Percentiles rank a stretch among this genome's conserved stretches.
Conservation (phyloP, 768 basidiomycete genomes). For the Suillus hirtellus region DNA sequence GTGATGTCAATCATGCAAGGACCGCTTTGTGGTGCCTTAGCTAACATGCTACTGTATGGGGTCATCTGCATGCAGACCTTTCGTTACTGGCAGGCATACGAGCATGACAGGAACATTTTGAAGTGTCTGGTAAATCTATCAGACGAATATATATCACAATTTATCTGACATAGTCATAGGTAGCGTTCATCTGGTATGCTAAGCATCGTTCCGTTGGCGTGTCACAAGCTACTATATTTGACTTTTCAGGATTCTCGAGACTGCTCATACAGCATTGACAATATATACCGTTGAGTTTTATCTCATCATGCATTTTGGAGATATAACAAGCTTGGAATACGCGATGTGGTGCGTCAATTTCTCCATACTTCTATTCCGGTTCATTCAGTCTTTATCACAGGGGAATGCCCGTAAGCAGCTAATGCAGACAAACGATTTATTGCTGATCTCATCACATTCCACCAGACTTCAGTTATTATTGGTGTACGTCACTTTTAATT, state of each 20-base stretch:
- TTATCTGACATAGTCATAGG: constrained; percentile 9
- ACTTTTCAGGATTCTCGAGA: constrained; percentile 18
- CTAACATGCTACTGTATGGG: constrained; percentile 15
- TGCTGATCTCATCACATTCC: neutral
- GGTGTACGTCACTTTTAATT: constrained; percentile 13
- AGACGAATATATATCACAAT: neutral
- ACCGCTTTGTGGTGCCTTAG: constrained; percentile 16
- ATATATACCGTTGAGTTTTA: constrained; percentile 18
- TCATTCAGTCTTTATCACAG: constrained; percentile 2
- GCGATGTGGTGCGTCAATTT: constrained; percentile 17
- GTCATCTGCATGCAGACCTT: constrained; percentile 22
- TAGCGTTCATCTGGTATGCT: constrained; percentile 16
- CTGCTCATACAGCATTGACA: constrained; percentile 16
- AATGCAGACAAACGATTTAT: neutral
- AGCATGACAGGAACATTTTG: constrained; percentile 10
- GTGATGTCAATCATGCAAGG: constrained; percentile 16
- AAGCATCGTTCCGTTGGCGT: neutral
- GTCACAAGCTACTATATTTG: neutral
- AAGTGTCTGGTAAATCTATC: constrained; percentile 8
- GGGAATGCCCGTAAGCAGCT: constrained; percentile 14
- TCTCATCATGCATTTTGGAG: constrained; percentile 18
- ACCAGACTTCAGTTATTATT: constrained; percentile 11
- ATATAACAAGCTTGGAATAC: constrained; percentile 1
- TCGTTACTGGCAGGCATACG: constrained; percentile 13
- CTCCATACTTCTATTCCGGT: neutral